A percentile compares a stretch with the other conserved stretches of the same genome.
These are phyloP conservation scores for Dorcoceras hygrometricum DNA, from an alignment of 257 asterid species.

Conservation along the genomic window DNA sequence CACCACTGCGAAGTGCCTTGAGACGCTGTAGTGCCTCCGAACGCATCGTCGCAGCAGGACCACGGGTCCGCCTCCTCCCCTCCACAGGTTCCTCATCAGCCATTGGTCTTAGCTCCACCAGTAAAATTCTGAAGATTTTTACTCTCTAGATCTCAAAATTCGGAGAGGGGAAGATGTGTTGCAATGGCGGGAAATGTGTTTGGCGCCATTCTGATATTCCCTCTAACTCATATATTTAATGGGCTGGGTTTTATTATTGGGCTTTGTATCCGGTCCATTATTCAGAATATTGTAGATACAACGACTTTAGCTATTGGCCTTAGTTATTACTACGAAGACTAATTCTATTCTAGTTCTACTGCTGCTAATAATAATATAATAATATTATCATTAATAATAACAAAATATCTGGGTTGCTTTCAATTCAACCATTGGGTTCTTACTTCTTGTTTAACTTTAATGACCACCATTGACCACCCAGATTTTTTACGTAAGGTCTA, in stretches of 20 bases:
- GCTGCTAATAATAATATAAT: too few species aligned
- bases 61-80: constrained; percentile 63
- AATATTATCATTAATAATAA: too few species aligned
- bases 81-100: constrained; percentile 19
- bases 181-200: background rate
- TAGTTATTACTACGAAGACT: too few species aligned
- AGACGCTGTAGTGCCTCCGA: constrained; percentile 72
- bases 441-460: too few species aligned
- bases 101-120: background rate
- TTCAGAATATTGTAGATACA: too few species aligned
- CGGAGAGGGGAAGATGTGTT: background rate
- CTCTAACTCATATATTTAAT: background rate
- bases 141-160: background rate
- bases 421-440: too few species aligned
- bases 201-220: background rate
- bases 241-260: background rate
- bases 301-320: too few species aligned
- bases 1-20: constrained; percentile 60
- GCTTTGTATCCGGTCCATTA: background rate
- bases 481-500: too few species aligned
- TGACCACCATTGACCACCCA: too few species aligned
- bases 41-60: constrained; percentile 48
- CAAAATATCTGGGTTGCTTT: too few species aligned
- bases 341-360: too few species aligned
- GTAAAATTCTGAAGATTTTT: background rate